Evolutionary conservation across 805 yeast genomes (phyloP), one percentile per base, ranked within the genome.

Genomic region (Yamadazyma nakazawae): DNA sequence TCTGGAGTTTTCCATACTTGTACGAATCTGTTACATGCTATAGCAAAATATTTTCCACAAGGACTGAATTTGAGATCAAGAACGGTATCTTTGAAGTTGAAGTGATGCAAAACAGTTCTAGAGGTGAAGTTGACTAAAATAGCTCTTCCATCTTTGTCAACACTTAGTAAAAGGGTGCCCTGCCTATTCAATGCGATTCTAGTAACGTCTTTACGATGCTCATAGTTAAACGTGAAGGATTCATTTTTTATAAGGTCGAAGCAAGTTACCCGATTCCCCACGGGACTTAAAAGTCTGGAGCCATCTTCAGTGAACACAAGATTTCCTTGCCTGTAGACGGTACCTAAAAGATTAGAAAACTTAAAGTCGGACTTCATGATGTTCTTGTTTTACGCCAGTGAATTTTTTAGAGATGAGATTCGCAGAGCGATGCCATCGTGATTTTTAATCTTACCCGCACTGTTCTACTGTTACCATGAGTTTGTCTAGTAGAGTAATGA

Each of bases 1-100:
- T 79, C 82, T 0, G 97, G 97, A 1, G 97, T 88, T 59, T 81
- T 84, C 99, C 99, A 94, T 8, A 94, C 84, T 64, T 94, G 97
- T 14, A 92, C 71, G 45, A 86, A 85, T 54, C 96, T 72, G 5
- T 88, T 89, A 31, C 82, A 73, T 3, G 96, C 96, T 24, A 89
- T 77, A 6, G 97, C 97, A 68, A 94, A 91, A 57, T 80, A 80
- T 38, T 75, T 75, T 2, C 98, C 97, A 65, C 89, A 90, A 2
- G 96, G 94, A 43, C 96, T 82, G 65, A 94, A 94, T 58, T 84
- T 80, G 21, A 92, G 63, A 54, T 85, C 92, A 24, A 68, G 63
- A 30, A 92, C 96, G 39, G 67, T 72, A 19, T 85, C 95, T 61
- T 85, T 88, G 72, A 94, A 94, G 62, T 91, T 94, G 75, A 94